Conservation (phyloP, 1,284 basidiomycete species). For the Ustilago hordei region DNA sequence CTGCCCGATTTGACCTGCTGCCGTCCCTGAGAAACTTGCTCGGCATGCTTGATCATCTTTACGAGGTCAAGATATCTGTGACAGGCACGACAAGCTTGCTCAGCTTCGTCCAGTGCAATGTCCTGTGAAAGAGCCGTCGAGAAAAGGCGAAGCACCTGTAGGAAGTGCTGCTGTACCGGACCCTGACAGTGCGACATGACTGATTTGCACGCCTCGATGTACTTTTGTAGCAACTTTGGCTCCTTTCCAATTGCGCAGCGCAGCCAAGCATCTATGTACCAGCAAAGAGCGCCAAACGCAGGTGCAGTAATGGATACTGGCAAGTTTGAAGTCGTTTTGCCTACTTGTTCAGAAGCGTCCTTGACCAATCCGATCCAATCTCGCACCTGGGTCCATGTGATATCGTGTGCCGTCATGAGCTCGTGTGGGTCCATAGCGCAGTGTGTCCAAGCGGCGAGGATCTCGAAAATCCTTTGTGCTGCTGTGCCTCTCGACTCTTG, state of each 20-base stretch:
- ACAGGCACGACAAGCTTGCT: conserved; percentile 30
- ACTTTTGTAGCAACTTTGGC: conserved; percentile 21
- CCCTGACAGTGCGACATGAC: neutral
- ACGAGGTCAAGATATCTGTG: conserved; percentile 26
- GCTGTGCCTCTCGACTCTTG: conserved; percentile 22
- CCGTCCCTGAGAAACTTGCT: conserved; percentile 1
- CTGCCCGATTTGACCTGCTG: neutral
- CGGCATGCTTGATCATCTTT: conserved; percentile 5
- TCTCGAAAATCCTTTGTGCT: conserved; percentile 66
- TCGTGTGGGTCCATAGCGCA: conserved; percentile 89
- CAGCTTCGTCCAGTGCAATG: conserved; percentile 32
- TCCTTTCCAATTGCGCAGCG: conserved; percentile 35
- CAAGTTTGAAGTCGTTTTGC: neutral
- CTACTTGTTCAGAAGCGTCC: conserved; percentile 11
- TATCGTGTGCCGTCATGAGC: conserved; percentile 85
- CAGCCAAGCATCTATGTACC: conserved; percentile 39
- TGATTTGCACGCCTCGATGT: conserved; percentile 11
- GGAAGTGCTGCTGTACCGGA: conserved; percentile 21
- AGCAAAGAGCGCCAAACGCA: conserved; percentile 27
- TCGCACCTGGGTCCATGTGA: conserved; percentile 87
- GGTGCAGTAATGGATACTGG: conserved; percentile 10
- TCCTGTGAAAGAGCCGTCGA: conserved; percentile 25
- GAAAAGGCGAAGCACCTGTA: conserved; percentile 20
- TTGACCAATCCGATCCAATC: conserved; percentile 74
- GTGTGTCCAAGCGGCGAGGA: conserved; percentile 80